These are phyloP conservation scores for Hanseniaspora taiwanica DNA, from an alignment of 805 yeast species.

Conservation along the genomic window DNA sequence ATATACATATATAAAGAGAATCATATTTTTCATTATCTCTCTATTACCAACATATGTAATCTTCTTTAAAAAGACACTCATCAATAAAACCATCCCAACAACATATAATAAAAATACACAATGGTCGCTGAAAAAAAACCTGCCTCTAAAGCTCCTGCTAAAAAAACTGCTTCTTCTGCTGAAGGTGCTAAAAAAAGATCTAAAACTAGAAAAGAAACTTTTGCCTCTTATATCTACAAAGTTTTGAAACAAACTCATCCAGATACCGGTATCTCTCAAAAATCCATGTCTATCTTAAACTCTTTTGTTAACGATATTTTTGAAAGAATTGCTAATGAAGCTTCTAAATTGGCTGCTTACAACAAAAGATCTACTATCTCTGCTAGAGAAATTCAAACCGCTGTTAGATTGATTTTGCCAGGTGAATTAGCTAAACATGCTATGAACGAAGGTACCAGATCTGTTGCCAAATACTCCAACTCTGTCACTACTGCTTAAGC, in stretches of 20 bases:
- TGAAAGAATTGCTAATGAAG: constrained; percentile 96
- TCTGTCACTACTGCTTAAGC: constrained; percentile 28
- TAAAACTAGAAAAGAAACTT: constrained; percentile 95
- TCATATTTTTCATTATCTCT: too few relatives aligned
- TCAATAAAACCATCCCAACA: constrained; percentile 25
- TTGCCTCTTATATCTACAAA: constrained; percentile 96
- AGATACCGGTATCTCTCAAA: constrained; percentile 98
- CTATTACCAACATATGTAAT: too few relatives aligned
- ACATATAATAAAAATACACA: constrained; percentile 16
- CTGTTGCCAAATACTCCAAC: constrained; percentile 92
- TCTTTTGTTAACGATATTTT: constrained; percentile 96
- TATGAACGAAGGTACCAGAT: constrained; percentile 97
- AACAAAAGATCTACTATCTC: constrained; percentile 96
- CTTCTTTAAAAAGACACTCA: background rate
- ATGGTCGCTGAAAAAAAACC: constrained; percentile 94
- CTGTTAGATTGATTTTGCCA: constrained; percentile 94
- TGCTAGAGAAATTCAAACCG: constrained; percentile 97
- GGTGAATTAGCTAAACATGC: constrained; percentile 99
- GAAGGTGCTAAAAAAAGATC: constrained; percentile 81
- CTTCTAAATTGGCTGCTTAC: constrained; percentile 96
- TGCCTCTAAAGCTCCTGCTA: constrained; percentile 91
- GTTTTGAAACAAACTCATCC: constrained; percentile 98
- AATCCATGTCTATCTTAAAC: constrained; percentile 98
- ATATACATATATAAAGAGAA: too few relatives aligned
- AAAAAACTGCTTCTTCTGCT: constrained; percentile 73